Evolutionary conservation across 805 yeast genomes (phyloP).

Genomic region (Zygoascus biomembranicola): DNA sequence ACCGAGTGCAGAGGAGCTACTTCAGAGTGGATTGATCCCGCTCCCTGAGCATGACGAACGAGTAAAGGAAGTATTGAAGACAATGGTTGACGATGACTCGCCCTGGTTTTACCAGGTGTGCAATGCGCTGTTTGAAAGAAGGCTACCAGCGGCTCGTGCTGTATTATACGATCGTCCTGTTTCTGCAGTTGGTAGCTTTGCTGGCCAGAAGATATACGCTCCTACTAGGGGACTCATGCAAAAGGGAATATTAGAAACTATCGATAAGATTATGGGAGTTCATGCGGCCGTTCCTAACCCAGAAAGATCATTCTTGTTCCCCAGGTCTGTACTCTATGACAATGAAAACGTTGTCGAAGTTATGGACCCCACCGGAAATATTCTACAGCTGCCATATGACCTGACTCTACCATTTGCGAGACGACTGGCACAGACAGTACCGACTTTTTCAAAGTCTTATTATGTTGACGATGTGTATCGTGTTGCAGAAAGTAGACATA

Average conservation of each 20-base stretch:
- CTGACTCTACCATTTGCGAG: conserved; percentile 86
- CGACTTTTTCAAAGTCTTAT: conserved; percentile 51
- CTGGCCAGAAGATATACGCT: conserved; percentile 12
- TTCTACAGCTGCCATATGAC: conserved; percentile 83
- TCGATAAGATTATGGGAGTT: conserved; percentile 49
- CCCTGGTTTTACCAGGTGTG: conserved; percentile 94
- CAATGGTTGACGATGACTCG: conserved; percentile 80
- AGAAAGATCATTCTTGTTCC: conserved; percentile 61
- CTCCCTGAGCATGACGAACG: conserved; percentile 85
- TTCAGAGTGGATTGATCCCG: conserved; percentile 78
- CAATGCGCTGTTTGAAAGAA: conserved; percentile 75
- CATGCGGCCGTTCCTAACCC: conserved; percentile 87
- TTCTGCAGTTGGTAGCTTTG: conserved; percentile 12
- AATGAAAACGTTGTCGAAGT: conserved; percentile 67
- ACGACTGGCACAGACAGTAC: conserved; percentile 56
- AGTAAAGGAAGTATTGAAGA: conserved; percentile 78
- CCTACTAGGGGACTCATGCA: conserved; percentile 40
- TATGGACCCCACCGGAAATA: conserved; percentile 78
- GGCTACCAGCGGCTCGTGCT: conserved; percentile 78
- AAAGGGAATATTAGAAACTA: conserved; percentile 10
- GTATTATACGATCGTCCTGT: conserved; percentile 56
- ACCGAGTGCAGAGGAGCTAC: conserved; percentile 68
- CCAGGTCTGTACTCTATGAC: conserved; percentile 65
- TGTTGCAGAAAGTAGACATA: conserved; percentile 39
- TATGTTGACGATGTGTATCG: conserved; percentile 79